Evolutionary conservation across 306 rosid species (phyloP), one percentile per base, ranked within the genome.

Genomic region (Senna siamea): DNA sequence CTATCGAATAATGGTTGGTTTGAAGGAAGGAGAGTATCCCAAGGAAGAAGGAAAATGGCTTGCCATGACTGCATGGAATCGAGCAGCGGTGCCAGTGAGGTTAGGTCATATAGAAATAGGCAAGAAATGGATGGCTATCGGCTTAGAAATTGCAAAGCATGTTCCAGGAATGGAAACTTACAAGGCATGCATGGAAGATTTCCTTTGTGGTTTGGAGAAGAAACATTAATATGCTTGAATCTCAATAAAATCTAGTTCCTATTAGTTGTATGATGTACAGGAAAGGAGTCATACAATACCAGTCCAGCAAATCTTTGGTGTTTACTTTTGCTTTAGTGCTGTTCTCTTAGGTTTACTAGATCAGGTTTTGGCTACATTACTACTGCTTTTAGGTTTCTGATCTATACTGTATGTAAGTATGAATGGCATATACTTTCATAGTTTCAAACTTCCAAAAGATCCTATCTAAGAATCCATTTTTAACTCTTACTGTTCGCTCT

Each of bases 41-140:
- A 65, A 53, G 6, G 97, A 87, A 61, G 98, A 91, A 86, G 98
- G 90, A 58, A 94, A 94, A 64, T 94, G 98, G 98, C 88, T 94
- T 46, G 89, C 93, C 66, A 94, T 85, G 89, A 94, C 98, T 0
- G 96, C 98, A 20, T 94, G 98, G 97, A 94, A 94, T 76, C 81
- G 95, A 66, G 98, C 98, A 9, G 88, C 95, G 6, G 66, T 88
- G 66, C 95, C 98, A 0, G 83, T 94, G 84, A 70, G 94, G 80
- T 65, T 88, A 52, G 97, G 96, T 19, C 96, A 89, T 84, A 82
- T 80, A 63, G 97, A 94, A 63, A 34, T 60, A 76, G 98, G 89
- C 11, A 89, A 85, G 83, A 89, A 89, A 75, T 94, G 97, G 98
- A 89, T 91, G 97, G 72, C 58, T 72, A 57, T 89, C 0, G 95